phyloP scores from a whole-genome alignment of 306 rosid genomes.

The Herpetospermum pedunculosum region DNA sequence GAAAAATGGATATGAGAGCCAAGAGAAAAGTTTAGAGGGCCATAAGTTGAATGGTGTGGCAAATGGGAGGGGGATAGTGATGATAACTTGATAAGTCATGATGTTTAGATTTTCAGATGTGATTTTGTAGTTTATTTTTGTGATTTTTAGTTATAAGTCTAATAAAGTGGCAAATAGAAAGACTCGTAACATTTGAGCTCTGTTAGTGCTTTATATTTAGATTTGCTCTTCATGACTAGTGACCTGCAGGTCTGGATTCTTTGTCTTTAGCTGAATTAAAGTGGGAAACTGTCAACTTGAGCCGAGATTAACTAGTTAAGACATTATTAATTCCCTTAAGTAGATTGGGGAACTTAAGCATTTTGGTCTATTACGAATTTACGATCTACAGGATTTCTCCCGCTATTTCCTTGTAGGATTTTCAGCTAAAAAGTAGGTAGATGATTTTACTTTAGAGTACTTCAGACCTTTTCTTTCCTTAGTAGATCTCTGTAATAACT shows the following conservation, averaged over 20 bases:
- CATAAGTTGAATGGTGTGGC: background rate
- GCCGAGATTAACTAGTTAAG: background rate
- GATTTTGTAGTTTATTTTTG: background rate
- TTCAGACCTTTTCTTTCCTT: background rate
- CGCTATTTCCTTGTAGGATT: background rate
- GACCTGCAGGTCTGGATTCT: background rate
- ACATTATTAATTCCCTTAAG: too few species aligned
- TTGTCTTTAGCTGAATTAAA: background rate
- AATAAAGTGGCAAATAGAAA: background rate
- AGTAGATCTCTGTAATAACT: background rate
- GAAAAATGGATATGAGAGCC: background rate
- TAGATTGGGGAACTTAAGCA: background rate
- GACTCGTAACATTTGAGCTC: background rate
- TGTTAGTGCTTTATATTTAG: background rate
- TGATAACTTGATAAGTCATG: background rate
- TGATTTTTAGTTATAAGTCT: background rate
- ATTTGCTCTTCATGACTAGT: background rate
- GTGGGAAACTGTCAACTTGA: background rate
- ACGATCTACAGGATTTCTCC: background rate
- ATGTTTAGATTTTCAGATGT: background rate
- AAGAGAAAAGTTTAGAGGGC: background rate
- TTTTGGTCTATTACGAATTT: background rate
- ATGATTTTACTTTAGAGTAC: background rate
- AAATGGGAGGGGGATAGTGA: background rate
- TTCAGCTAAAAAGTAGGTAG: background rate